Evolutionary conservation across 331 rosid species (phyloP).

Genomic region (Spiraea crenata): DNA sequence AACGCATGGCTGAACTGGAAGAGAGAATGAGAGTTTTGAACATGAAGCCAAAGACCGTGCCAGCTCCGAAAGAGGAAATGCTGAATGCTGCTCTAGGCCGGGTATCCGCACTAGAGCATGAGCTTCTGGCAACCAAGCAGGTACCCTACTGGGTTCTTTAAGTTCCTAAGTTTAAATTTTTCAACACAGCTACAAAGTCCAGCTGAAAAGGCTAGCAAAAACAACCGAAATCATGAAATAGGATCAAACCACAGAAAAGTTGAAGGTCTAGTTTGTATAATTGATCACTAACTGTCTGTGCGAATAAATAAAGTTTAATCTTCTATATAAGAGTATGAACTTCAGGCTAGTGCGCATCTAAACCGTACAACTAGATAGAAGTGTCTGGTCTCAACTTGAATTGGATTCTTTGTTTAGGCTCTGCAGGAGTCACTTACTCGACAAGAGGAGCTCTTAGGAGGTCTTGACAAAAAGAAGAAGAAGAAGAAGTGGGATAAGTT

Average conservation of each 20-base stretch:
- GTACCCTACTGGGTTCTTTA: slow-evolving; percentile 26
- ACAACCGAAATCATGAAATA: neutral
- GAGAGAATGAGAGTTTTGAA: slow-evolving; percentile 43
- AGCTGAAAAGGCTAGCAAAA: neutral
- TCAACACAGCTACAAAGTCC: neutral
- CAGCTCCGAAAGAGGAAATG: slow-evolving; percentile 75
- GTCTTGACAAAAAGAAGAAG: slow-evolving; percentile 57
- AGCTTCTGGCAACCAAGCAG: slow-evolving; percentile 69
- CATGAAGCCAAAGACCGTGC: slow-evolving; percentile 46
- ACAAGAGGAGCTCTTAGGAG: slow-evolving; percentile 67
- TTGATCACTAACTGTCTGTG: neutral
- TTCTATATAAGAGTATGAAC: no score
- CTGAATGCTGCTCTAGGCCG: slow-evolving; percentile 52
- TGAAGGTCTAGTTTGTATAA: neutral
- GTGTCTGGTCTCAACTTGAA: slow-evolving; percentile 6
- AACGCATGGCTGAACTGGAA: slow-evolving; percentile 89
- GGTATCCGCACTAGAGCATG: slow-evolving; percentile 61
- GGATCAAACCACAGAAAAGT: neutral
- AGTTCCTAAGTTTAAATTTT: neutral
- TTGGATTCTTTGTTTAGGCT: slow-evolving; percentile 42
- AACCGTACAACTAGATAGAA: neutral
- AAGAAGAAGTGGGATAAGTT: slow-evolving; percentile 22
- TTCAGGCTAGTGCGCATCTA: no score
- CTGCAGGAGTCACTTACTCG: slow-evolving; percentile 58
- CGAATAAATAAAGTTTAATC: no score